These are phyloP conservation scores for Tuber magnatum DNA, from an alignment of 495 filamentous ascomycete species.

Conservation along the genomic window DNA sequence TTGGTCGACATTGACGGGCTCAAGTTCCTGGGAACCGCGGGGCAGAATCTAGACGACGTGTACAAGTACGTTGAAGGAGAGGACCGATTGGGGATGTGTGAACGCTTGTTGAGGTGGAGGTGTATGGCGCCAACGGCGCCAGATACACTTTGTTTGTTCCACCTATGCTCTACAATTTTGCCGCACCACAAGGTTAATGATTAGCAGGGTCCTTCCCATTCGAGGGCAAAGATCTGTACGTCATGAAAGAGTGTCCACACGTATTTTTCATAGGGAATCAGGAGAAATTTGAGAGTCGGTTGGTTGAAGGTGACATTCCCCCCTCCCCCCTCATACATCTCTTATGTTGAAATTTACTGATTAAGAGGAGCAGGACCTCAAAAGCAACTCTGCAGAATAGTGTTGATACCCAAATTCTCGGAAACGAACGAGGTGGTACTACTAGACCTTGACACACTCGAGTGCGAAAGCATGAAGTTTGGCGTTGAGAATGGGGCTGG, in stretches of 20 bases:
- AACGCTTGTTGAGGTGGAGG: conserved; percentile 83
- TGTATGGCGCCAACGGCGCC: conserved; percentile 90
- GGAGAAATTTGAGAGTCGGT: conserved; percentile 66
- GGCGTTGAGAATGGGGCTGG: conserved; percentile 44
- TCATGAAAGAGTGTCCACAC: conserved; percentile 75
- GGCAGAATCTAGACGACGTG: conserved; percentile 89
- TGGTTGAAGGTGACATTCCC: conserved; percentile 52
- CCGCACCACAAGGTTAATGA: conserved; percentile 4
- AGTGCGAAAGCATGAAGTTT: conserved; percentile 64
- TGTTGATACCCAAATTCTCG: conserved; percentile 73
- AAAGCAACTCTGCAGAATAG: conserved; percentile 62
- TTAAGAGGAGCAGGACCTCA: conserved; percentile 40
- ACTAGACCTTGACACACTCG: conserved; percentile 77
- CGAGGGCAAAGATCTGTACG: conserved; percentile 81
- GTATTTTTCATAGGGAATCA: conserved; percentile 88
- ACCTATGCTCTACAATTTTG: neutral
- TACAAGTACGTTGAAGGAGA: conserved; percentile 78
- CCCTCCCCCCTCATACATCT: neutral
- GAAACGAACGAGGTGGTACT: conserved; percentile 76
- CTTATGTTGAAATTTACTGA: neutral
- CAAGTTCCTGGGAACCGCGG: conserved; percentile 73
- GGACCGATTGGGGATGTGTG: conserved; percentile 76
- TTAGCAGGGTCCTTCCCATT: conserved; percentile 87
- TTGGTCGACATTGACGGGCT: conserved; percentile 81
- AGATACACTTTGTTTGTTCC: conserved; percentile 79